Evolutionary conservation across 805 yeast genomes (phyloP).

Genomic region (Candida alai): DNA sequence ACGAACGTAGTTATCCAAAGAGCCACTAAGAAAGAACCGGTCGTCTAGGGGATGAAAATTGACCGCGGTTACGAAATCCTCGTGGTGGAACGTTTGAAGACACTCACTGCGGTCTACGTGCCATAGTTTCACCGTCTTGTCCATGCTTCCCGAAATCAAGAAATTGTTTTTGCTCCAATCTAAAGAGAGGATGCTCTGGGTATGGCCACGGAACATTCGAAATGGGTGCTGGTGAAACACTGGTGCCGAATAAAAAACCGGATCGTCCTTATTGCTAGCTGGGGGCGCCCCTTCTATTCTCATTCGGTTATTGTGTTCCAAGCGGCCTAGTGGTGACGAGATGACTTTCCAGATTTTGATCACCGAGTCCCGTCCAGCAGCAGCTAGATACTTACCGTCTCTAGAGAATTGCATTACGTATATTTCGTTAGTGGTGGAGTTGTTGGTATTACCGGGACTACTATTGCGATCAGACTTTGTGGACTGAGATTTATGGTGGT

Average conservation of each 20-base stretch:
- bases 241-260: conserved; percentile 54
- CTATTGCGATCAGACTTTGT: not conserved
- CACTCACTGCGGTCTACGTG: conserved; percentile 66
- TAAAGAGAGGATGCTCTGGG: conserved; percentile 63
- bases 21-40: conserved; percentile 78
- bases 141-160: conserved; percentile 77
- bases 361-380: conserved; percentile 73
- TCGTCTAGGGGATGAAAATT: conserved; percentile 84
- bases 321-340: conserved; percentile 64
- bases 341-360: conserved; percentile 79
- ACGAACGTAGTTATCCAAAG: conserved; percentile 69
- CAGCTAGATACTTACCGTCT: conserved; percentile 81
- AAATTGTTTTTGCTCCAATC: conserved; percentile 91
- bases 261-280: conserved; percentile 9
- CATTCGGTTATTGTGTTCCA: conserved; percentile 30
- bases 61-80: conserved; percentile 80
- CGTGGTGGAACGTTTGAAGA: conserved; percentile 61
- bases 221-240: conserved; percentile 70
- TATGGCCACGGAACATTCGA: conserved; percentile 61
- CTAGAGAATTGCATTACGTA: conserved; percentile 69
- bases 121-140: conserved; percentile 80
- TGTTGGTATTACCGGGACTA: not conserved
- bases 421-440: conserved; percentile 41
- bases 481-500: not conserved
- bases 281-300: conserved; percentile 15